Evolutionary conservation across 805 yeast species (phyloP), one percentile per base, ranked within the genome.

Genomic region (Komagataella ulmi): DNA sequence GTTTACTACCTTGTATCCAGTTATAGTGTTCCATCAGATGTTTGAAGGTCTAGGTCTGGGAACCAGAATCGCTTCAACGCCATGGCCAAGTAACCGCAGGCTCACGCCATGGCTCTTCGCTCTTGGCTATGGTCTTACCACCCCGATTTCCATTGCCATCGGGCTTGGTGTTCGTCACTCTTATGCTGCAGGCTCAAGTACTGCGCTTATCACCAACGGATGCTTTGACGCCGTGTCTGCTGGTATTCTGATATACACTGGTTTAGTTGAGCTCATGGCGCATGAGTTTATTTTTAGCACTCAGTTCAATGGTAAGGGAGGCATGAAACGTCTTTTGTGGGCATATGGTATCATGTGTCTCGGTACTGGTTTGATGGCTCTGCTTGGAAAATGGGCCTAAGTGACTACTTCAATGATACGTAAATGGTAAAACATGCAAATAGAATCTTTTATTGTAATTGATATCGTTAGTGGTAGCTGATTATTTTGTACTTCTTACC

Each of bases 11-110:
- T 69, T 85, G 48, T 84, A 81, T 60, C 70, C 80, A 49, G 91
- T 84, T 7, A 56, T 79, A 45, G 78, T 81, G 4, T 85, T 84
- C 73, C 91, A 85, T 65, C 91, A 85, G 65, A 72, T 80, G 60
- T 85, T 85, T 60, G 91, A 85, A 69, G 91, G 91, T 56, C 72
- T 85, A 51, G 91, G 91, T 58, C 72, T 84, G 55, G 90, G 91
- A 36, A 73, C 90, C 8, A 75, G 93, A 62, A 65, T 82, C 49
- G 79, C 85, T 1, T 72, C 73, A 44, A 77, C 80, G 17, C 68
- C 72, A 2, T 83, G 83, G 77, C 83, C 85, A 7, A 50, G 58
- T 6, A 54, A 58, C 19, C 44, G 54, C 17, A 69, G 65, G 56
- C 73, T 74, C 70, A 65, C 76, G 47, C 85, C 86, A 3, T 80